phyloP scores from a whole-genome alignment of 192 early-diverging fungal species.

The Gonapodya sp. region DNA sequence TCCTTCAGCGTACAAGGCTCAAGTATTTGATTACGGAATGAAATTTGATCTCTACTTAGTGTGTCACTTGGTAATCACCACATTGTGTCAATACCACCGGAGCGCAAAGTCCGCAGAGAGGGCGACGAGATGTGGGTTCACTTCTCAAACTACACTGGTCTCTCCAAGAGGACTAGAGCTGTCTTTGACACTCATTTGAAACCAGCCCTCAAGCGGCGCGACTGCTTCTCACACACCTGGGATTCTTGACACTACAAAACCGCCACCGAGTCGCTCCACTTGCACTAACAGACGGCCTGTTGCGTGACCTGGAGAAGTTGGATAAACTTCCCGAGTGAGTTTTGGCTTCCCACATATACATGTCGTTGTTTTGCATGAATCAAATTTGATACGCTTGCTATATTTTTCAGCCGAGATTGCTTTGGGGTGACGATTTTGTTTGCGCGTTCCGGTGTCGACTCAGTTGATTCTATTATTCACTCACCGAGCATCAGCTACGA shows the following conservation, averaged over 20 bases:
- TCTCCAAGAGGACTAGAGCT: no score
- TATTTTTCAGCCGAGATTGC: constrained; percentile 49
- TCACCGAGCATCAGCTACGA: constrained; percentile 34
- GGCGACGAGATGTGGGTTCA: no score
- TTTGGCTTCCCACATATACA: no score
- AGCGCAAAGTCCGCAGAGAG: no score
- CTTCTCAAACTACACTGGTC: no score
- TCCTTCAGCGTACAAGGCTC: neutral
- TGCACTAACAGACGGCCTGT: constrained; percentile 46
- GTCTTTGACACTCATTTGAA: no score
- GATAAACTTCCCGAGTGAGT: constrained; percentile 60
- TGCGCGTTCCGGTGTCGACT: constrained; percentile 39
- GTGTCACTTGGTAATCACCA: neutral
- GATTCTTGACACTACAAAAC: constrained; percentile 50
- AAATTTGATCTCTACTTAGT: neutral
- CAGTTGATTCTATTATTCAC: constrained; percentile 40
- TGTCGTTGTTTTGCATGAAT: neutral
- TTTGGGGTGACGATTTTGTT: constrained; percentile 55
- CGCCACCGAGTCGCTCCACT: constrained; percentile 51
- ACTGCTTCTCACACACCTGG: constrained; percentile 53
- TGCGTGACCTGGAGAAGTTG: constrained; percentile 50
- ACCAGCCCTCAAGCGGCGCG: constrained; percentile 41
- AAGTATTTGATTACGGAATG: neutral
- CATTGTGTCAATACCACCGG: no score
- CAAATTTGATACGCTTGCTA: neutral